Conservation (phyloP, 306 rosid genomes). For the Casuarina cunninghamiana region DNA sequence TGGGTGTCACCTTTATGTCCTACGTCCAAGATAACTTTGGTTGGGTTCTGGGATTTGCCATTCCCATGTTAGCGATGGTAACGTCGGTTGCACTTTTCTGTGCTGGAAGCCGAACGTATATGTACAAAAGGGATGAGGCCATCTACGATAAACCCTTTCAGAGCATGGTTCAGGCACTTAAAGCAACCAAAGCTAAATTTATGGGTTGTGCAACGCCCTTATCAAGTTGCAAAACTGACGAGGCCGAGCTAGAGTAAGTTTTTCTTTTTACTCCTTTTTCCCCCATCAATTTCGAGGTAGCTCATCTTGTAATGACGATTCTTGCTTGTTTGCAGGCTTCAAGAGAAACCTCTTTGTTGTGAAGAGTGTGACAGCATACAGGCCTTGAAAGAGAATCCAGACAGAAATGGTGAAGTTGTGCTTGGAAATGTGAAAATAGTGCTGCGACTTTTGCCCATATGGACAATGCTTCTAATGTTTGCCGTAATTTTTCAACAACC, state of each 20-base stretch:
- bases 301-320: not conserved
- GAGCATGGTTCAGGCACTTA: slow-evolving; percentile 42
- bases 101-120: slow-evolving; percentile 65
- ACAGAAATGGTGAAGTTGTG: slow-evolving; percentile 25
- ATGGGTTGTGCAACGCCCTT: slow-evolving; percentile 43
- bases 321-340: slow-evolving; percentile 56
- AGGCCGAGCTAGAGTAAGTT: slow-evolving; percentile 81
- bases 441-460: slow-evolving; percentile 72
- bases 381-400: slow-evolving; percentile 33
- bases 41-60: slow-evolving; percentile 86
- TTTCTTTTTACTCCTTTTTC: not conserved
- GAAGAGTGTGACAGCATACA: slow-evolving; percentile 44
- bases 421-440: slow-evolving; percentile 50
- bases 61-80: slow-evolving; percentile 74
- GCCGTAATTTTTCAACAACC: slow-evolving; percentile 94
- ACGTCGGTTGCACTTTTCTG: slow-evolving; percentile 55
- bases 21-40: slow-evolving; percentile 91
- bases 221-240: slow-evolving; percentile 46
- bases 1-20: slow-evolving; percentile 88
- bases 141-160: slow-evolving; percentile 30
- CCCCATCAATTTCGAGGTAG: not conserved
- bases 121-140: slow-evolving; percentile 41
- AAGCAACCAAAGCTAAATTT: slow-evolving; percentile 53
- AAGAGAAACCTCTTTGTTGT: slow-evolving; percentile 69
- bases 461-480: slow-evolving; percentile 91